Base-by-base conservation (phyloP, 2,329 filamentous ascomycete species). In the Dendrostoma leiphaemia region DNA sequence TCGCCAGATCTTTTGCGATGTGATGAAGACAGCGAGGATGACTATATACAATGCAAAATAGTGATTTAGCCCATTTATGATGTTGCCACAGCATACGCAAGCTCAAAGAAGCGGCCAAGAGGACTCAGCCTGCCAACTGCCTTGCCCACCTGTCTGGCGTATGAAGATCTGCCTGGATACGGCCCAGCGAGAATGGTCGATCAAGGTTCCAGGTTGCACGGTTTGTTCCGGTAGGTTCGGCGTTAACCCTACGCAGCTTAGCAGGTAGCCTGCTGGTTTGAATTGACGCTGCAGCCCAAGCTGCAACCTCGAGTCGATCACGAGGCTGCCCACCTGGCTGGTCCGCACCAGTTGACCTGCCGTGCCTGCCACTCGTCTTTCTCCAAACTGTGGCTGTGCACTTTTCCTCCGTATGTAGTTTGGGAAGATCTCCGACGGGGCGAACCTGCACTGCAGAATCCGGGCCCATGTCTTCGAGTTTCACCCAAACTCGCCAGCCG, bases 361-460 rank as follows among this genome's bases (percentile, higher is more conserved):
- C 21, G 38, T 23, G 26, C 38, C 38, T 41, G 38, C 24, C 38
- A 9, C 21, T n/a, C n/a, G n/a, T n/a, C n/a, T 15, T 26, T 21
- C 21, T 15, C 44, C 17, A 45, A 32, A 34, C 28, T 50, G 38
- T 38, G 47, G 47, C 43, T 48, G 48, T 48, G 44, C 17, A 44
- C 13, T 23, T 17, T 37, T n/a, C n/a, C n/a, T n/a, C n/a, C n/a
- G n/a, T n/a, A n/a, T 24, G 32, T 5, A 26, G 19, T 34, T 24
- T 38, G 31, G 19, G 31, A 26, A 15, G n/a, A n/a, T n/a, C n/a
- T n/a, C n/a, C n/a, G n/a, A n/a, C n/a, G n/a, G n/a, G n/a, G n/a
- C n/a, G n/a, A n/a, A n/a, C n/a, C n/a, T n/a, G n/a, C n/a, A n/a
- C 43, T 28, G 24, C 37, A 40, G 21, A 41, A n/a, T 26, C 38